Conservation (phyloP, 345 rosid species). For the Eucalyptus brandiana region DNA sequence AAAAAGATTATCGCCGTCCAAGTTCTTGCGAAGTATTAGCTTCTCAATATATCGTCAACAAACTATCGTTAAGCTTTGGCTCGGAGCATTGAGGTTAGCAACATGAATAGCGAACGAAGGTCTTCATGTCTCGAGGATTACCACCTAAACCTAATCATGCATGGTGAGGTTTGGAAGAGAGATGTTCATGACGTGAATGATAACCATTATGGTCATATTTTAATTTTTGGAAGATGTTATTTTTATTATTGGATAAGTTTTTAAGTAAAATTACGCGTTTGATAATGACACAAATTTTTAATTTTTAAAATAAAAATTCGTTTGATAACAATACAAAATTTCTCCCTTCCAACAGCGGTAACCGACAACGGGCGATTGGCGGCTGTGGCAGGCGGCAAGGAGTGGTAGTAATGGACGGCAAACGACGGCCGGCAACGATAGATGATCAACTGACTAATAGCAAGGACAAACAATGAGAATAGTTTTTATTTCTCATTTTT, state of each 20-base stretch:
- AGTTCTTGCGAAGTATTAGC: neutral
- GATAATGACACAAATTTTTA: accelerated
- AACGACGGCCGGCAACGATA: accelerated
- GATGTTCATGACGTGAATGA: accelerated
- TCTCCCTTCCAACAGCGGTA: accelerated
- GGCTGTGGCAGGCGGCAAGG: accelerated
- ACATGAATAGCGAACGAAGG: accelerated
- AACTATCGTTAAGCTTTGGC: too few relatives aligned
- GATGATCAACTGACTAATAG: too few relatives aligned
- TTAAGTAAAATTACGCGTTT: accelerated
- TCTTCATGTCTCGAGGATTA: too few relatives aligned
- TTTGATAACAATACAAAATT: too few relatives aligned
- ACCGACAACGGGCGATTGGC: accelerated
- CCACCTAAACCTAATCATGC: too few relatives aligned
- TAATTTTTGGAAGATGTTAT: accelerated
- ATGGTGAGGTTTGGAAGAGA: too few relatives aligned
- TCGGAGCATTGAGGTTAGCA: neutral
- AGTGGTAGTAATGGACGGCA: accelerated
- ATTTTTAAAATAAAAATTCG: accelerated
- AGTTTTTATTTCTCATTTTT: too few relatives aligned
- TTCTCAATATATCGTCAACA: neutral
- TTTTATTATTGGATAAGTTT: too few relatives aligned
- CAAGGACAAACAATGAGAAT: accelerated
- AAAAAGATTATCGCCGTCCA: neutral
- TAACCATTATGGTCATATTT: accelerated